Base-by-base conservation (phyloP, 2,329 filamentous ascomycete genomes). In the Thermoascus crustaceus region DNA sequence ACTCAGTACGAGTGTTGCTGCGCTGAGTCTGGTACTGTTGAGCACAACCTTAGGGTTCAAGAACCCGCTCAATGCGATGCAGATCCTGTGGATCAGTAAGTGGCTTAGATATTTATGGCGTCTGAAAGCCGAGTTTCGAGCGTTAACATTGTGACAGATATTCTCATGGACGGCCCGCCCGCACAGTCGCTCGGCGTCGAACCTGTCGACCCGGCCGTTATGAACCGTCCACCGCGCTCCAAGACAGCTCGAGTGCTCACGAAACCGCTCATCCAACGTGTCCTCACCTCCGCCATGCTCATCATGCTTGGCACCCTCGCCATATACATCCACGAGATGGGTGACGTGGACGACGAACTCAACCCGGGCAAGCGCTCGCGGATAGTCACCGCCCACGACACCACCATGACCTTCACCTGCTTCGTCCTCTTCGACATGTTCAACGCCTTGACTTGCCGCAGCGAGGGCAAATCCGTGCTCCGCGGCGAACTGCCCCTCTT, bases 391-490 rank as follows among this genome's bases (percentile, higher is more conserved):
- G 85, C 85, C 32, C 86, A 93, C 49, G 91, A 98, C 64, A 98
- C 91, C 2, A 98, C 91, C 45, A 95, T 98, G 84, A 96, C 91
- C 0, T 98, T 98, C 58, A 98, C 91, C 4, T 94, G 88, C 64
- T 98, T 98, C 56, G 91, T 98, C 30, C 76, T 98, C 35, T 98
- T 96, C 62, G 91, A 98, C 69, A 98, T 98, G 91, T 95, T 96
- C 71, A 96, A 98, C 61, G 91, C 91, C 2, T 71, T 98, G 14
- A 82, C 85, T 10, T 98, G 91, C 63, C 85, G 91, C 31, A 93
- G 84, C 5, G 88, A 94, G 56, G 79, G 76, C 43, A 96, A 96
- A 60, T 93, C 85, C 7, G 72, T 98, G 4, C 73, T 98, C 3
- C 74, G 82, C 17, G 89, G 91, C 25, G 88, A 98, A 57, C 72